Conservation (phyloP, 2,329 filamentous ascomycete genomes). For the Cercospora sesami region DNA sequence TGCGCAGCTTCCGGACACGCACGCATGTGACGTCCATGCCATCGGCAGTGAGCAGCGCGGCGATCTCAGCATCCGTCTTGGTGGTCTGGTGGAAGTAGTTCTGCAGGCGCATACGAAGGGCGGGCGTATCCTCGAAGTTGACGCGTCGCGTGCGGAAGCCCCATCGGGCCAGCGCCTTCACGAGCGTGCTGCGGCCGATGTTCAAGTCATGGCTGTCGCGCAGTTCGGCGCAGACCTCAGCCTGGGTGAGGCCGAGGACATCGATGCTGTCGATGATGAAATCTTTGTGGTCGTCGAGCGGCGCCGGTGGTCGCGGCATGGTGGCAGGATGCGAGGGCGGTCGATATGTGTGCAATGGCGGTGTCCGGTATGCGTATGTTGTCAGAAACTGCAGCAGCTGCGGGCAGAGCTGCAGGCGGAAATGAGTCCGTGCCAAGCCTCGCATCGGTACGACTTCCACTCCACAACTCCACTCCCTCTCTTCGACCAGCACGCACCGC, state of each 20-base stretch:
- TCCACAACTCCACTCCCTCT: neutral
- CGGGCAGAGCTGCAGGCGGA: neutral
- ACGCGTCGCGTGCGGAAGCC: slow-evolving; percentile 8
- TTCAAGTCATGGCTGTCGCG: slow-evolving; percentile 11
- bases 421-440: neutral
- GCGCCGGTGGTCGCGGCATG: slow-evolving; percentile 9
- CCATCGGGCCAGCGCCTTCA: slow-evolving; percentile 10
- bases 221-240: slow-evolving; percentile 13
- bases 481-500: neutral
- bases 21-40: slow-evolving; percentile 6
- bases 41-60: slow-evolving; percentile 3
- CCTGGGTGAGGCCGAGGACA: slow-evolving; percentile 7
- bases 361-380: neutral
- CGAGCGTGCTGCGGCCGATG: slow-evolving; percentile 13
- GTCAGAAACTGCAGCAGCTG: neutral
- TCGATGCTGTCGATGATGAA: slow-evolving; percentile 12
- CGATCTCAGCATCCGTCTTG: slow-evolving; percentile 14
- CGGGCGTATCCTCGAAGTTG: slow-evolving; percentile 16
- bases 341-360: neutral
- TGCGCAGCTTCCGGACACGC: slow-evolving; percentile 15
- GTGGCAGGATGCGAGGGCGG: neutral
- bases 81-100: slow-evolving; percentile 14
- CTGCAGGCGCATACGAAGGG: slow-evolving; percentile 12
- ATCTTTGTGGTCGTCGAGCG: slow-evolving; percentile 14
- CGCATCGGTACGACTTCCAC: neutral